Evolutionary conservation across 2,329 filamentous ascomycete species (phyloP).

Genomic region (Fusarium stilboides): DNA sequence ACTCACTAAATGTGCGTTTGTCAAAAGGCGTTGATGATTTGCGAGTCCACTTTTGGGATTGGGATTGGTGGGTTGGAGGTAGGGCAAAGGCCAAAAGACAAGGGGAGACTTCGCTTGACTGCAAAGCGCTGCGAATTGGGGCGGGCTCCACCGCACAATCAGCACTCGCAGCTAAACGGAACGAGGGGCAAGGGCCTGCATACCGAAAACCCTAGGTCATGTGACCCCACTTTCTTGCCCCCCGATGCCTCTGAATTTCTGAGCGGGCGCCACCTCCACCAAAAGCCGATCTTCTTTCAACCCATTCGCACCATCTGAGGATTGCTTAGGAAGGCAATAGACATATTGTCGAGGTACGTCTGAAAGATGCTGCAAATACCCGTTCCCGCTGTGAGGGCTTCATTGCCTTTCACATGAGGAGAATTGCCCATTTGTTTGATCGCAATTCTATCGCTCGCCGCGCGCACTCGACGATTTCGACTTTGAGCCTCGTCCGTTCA

Average conservation of each 20-base stretch:
- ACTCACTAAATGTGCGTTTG: conserved; percentile 54
- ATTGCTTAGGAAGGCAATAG: conserved; percentile 76
- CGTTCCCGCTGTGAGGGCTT: conserved; percentile 50
- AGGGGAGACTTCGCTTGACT: neutral
- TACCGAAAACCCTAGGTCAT: conserved; percentile 51
- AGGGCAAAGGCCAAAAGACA: conserved; percentile 38
- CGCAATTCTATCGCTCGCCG: conserved; percentile 27
- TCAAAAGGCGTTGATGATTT: conserved; percentile 49
- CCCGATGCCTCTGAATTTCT: conserved; percentile 47
- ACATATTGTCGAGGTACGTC: conserved; percentile 75
- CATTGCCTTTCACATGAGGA: conserved; percentile 55
- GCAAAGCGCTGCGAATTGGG: neutral
- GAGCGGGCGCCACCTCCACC: conserved; percentile 51
- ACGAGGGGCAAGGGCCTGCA: conserved; percentile 36
- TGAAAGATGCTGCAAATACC: conserved; percentile 64
- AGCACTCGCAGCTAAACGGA: neutral
- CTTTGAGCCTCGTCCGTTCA: conserved; percentile 23
- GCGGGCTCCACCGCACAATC: conserved; percentile 9
- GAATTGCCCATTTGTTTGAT: conserved; percentile 34
- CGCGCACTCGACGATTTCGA: conserved; percentile 34
- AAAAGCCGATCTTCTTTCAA: conserved; percentile 50
- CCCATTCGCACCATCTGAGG: conserved; percentile 66
- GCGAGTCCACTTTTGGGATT: conserved; percentile 39
- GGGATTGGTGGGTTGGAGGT: conserved; percentile 28
- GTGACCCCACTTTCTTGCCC: conserved; percentile 46